Percentiles rank a stretch among this genome's conserved stretches.
Evolutionary conservation across 148 eudicot genomes (phyloP).

Genomic region (Tetragonia tetragonoides): DNA sequence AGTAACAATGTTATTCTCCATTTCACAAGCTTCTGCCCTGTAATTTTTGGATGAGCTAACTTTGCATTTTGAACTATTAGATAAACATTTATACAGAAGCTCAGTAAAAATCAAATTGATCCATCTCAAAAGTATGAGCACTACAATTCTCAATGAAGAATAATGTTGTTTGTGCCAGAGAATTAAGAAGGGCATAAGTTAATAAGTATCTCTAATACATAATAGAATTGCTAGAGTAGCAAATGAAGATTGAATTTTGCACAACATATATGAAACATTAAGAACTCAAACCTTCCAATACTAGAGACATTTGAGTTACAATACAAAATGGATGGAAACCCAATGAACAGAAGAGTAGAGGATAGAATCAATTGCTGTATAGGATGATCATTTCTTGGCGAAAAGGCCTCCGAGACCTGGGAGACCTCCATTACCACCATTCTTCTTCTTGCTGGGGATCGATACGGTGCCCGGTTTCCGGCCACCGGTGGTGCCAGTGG

Average conservation of each 20-base stretch:
- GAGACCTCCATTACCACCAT: conserved; percentile 49
- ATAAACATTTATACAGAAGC: background rate
- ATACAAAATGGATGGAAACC: background rate
- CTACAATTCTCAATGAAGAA: background rate
- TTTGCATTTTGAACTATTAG: background rate
- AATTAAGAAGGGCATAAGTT: background rate
- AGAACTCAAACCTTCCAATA: conserved; percentile 5
- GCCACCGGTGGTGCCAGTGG: conserved; percentile 23
- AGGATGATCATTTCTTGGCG: conserved; percentile 45
- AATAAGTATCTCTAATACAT: background rate
- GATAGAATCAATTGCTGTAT: background rate
- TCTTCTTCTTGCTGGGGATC: conserved; percentile 52
- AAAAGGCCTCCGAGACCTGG: conserved; percentile 77
- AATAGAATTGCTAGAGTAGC: background rate
- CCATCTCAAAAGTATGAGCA: background rate
- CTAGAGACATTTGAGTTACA: conserved; percentile 5
- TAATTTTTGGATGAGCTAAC: background rate
- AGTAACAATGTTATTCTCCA: no score
- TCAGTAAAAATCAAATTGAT: background rate
- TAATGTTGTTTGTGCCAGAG: background rate
- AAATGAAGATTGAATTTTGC: conserved; percentile 22
- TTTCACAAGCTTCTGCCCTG: no score
- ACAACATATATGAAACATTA: conserved; percentile 4
- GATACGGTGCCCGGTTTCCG: conserved; percentile 39
- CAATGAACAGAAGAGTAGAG: background rate